Evolutionary conservation across 495 filamentous ascomycete species (phyloP).

Genomic region (Talaromyces stipitatus): DNA sequence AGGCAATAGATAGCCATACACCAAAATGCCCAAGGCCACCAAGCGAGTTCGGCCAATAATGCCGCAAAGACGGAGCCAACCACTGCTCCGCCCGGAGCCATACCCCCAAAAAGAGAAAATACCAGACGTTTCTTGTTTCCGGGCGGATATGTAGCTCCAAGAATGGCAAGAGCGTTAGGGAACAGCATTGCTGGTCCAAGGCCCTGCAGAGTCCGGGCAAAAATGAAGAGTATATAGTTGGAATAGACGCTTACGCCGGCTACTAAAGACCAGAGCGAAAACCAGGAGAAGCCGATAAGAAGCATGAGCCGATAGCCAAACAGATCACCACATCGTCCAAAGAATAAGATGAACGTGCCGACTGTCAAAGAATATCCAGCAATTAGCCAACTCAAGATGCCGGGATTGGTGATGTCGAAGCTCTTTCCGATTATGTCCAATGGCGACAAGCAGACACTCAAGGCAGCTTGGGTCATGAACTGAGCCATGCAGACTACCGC

Average conservation of each 20-base stretch:
- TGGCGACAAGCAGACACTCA: conserved; percentile 32
- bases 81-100: conserved; percentile 46
- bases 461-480: conserved; percentile 38
- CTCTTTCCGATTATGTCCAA: conserved; percentile 35
- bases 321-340: conserved; percentile 56
- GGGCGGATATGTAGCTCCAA: conserved; percentile 33
- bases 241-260: conserved; percentile 42
- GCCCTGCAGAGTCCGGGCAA: conserved; percentile 42
- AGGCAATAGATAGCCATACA: conserved; percentile 41
- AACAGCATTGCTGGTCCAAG: conserved; percentile 45
- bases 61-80: conserved; percentile 43
- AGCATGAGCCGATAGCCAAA: conserved; percentile 58
- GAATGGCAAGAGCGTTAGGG: conserved; percentile 41
- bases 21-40: conserved; percentile 62
- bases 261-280: conserved; percentile 50
- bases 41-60: conserved; percentile 41
- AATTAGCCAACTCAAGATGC: conserved; percentile 38
- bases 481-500: conserved; percentile 39
- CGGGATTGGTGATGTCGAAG: conserved; percentile 33
- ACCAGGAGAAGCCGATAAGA: conserved; percentile 54
- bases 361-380: conserved; percentile 49
- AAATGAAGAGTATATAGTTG: conserved; percentile 31
- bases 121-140: conserved; percentile 51
- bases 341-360: conserved; percentile 57
- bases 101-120: conserved; percentile 54